Base-by-base conservation (phyloP, 257 asterid genomes). In the Buddleja alternifolia region DNA sequence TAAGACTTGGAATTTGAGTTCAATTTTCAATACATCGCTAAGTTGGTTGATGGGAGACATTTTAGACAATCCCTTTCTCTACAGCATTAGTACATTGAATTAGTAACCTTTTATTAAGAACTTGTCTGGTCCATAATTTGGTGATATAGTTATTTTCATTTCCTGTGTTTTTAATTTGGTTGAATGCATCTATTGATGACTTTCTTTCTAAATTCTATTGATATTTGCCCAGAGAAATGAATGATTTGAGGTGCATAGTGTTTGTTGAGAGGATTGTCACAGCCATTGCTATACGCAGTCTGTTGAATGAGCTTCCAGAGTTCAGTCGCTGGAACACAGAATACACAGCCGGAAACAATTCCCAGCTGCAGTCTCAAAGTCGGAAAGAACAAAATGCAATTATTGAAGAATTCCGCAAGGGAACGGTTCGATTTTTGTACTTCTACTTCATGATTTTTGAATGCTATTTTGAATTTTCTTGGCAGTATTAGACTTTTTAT, bases 221-320 rank as follows among this genome's bases (percentile, higher is more conserved):
- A 21, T 71, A 4, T 3, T 74, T 53, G 50, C 20, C 34, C 84
- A 93, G 98, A 71, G 79, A 82, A 47, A 29, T 78, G n/a, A 86
- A 71, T 74, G 89, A 88, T 54, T 74, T 93, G 83, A 85, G 98
- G 64, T 93, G 98, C 71, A 85, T 93, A 37, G 81, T 93, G 44
- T 93, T 90, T 76, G 98, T 90, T 9, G 83, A 93, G 75, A 84
- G 97, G 84, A 77, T 93, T 67, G 72, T 88, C 29, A 82, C 95
- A 1, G 96, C 98, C 4, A 74, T 88, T 52, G 97, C 80, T 65
- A 85, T 90, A 60, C 74, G 78, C 44, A 61, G 60, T 64, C 73
- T 90, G 59, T 61, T 93, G 74, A 88, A 83, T 65, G 97, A 90
- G 82, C 92, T 90, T 67, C 83, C 66, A 5, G 68, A 57, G n/a